A percentile compares a stretch with the other conserved stretches of the same genome.
Evolutionary conservation across 179 eudicot genomes (phyloP).

Genomic region (Drosera spatulata): DNA sequence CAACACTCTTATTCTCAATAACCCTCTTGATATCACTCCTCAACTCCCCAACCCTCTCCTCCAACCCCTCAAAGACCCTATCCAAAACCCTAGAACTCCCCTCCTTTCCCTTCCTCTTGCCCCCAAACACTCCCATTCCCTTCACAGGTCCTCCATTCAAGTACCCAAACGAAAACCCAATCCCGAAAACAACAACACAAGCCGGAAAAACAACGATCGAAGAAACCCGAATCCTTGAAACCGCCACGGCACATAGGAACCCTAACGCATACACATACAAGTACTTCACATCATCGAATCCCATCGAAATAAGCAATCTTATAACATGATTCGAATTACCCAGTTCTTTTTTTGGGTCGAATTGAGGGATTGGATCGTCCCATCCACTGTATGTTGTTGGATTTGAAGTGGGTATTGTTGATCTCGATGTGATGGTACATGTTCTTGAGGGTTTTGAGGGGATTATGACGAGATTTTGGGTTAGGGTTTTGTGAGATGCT

Average conservation of each 20-base stretch:
- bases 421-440: no score
- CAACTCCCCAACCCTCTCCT: slow-evolving; percentile 33
- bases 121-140: slow-evolving; percentile 25
- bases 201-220: slow-evolving; percentile 74
- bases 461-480: no score
- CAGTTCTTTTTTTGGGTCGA: slow-evolving; percentile 19
- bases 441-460: no score
- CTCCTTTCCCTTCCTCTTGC: slow-evolving; percentile 19
- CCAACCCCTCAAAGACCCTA: slow-evolving; percentile 38
- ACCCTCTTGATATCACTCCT: slow-evolving; percentile 36
- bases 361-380: slow-evolving; percentile 41
- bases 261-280: slow-evolving; percentile 60
- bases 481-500: no score
- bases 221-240: slow-evolving; percentile 84
- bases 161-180: slow-evolving; percentile 78
- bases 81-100: slow-evolving; percentile 28
- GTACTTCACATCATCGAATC: slow-evolving; percentile 65
- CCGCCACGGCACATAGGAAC: slow-evolving; percentile 66
- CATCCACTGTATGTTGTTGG: slow-evolving; percentile 45
- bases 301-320: slow-evolving; percentile 35
- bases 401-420: slow-evolving; percentile 12
- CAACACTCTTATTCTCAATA: slow-evolving; percentile 41
- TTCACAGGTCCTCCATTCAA: slow-evolving; percentile 36
- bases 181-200: slow-evolving; percentile 55
- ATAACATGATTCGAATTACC: slow-evolving; percentile 55